These are phyloP conservation scores for Periconia macrospinosa DNA, from an alignment of 2,329 filamentous ascomycete genomes.

Conservation along the genomic window DNA sequence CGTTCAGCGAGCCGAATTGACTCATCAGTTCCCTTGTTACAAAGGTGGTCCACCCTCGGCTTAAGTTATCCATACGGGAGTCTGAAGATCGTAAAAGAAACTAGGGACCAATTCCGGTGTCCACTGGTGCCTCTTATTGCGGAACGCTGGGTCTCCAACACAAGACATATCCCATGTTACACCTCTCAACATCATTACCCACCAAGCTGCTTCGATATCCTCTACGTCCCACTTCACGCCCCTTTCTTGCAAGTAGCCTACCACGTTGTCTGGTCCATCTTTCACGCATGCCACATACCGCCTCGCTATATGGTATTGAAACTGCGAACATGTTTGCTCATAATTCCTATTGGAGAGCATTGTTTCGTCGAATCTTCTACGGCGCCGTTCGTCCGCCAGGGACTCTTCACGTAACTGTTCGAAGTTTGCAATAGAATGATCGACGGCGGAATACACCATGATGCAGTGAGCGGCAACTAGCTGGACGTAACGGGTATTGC, in stretches of 20 bases:
- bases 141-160: not conserved
- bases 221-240: not conserved
- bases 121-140: too few relatives aligned
- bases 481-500: not conserved
- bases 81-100: not conserved
- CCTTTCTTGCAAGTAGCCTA: not conserved
- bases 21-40: too few relatives aligned
- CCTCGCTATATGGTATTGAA: not conserved
- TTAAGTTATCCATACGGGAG: not conserved
- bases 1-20: too few relatives aligned
- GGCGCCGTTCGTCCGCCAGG: not conserved
- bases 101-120: not conserved
- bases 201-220: not conserved
- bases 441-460: too few relatives aligned
- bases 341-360: too few relatives aligned
- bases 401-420: not conserved
- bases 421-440: too few relatives aligned
- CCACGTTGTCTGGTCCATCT: not conserved
- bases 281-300: not conserved
- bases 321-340: too few relatives aligned
- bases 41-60: too few relatives aligned
- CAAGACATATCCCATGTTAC: not conserved
- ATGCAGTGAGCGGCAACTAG: not conserved
- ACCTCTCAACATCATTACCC: not conserved
- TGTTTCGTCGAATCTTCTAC: not conserved